A percentile compares a stretch with the other conserved stretches of the same genome.
These are phyloP conservation scores for Terfezia claveryi DNA, from an alignment of 495 filamentous ascomycete genomes.

Conservation along the genomic window DNA sequence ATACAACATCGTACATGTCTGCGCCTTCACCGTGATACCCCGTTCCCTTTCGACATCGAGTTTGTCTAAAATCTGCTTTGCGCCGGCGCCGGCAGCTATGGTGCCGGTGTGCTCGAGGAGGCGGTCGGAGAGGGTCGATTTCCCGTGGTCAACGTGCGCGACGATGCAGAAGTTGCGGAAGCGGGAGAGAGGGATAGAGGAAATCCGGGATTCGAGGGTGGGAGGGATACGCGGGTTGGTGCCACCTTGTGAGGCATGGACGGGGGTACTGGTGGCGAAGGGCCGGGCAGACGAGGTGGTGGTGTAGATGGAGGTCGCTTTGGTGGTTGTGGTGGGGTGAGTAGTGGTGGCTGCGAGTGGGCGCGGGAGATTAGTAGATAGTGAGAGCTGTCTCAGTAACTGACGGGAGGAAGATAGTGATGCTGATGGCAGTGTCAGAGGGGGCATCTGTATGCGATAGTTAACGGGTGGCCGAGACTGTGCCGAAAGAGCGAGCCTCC, in stretches of 20 bases:
- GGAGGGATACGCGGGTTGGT: constrained; percentile 22
- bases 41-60: constrained; percentile 89
- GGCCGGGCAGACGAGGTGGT: background rate
- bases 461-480: constrained; percentile 20
- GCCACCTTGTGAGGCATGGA: constrained; percentile 1
- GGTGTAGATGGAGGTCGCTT: background rate
- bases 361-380: background rate
- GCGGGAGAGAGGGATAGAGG: constrained; percentile 68
- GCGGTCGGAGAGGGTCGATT: constrained; percentile 79
- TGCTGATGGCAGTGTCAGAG: background rate
- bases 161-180: constrained; percentile 98
- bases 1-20: constrained; percentile 96
- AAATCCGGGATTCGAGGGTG: constrained; percentile 60
- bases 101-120: constrained; percentile 89
- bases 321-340: background rate
- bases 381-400: background rate
- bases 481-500: constrained; percentile 21
- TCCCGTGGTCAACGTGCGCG: constrained; percentile 97
- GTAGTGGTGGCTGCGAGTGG: background rate
- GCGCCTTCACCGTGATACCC: constrained; percentile 95
- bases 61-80: constrained; percentile 85
- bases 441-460: background rate
- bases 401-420: background rate
- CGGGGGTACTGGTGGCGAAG: constrained; percentile 10
- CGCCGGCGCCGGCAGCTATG: constrained; percentile 59